These are phyloP conservation scores for Globisporangium canariense DNA, from an alignment of 352 stramenopile species.

Conservation along the genomic window DNA sequence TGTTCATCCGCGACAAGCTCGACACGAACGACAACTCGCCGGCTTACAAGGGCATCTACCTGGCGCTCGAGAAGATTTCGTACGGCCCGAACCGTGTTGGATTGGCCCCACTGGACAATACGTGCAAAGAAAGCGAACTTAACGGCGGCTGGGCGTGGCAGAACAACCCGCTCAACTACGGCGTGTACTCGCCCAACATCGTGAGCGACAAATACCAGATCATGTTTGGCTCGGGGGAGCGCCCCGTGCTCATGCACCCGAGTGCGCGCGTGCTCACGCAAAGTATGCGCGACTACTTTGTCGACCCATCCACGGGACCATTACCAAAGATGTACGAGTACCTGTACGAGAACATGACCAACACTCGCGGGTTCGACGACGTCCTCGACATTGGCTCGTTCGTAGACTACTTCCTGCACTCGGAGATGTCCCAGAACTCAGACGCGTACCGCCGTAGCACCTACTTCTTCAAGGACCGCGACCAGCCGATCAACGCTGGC, in stretches of 20 bases:
- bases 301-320: conserved; percentile 41
- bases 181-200: conserved; percentile 46
- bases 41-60: conserved; percentile 64
- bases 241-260: conserved; percentile 49
- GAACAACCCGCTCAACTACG: conserved; percentile 63
- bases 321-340: conserved; percentile 55
- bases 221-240: conserved; percentile 50
- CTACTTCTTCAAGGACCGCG: conserved; percentile 74
- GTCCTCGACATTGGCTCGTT: conserved; percentile 67
- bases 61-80: conserved; percentile 72
- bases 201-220: conserved; percentile 51
- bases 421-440: conserved; percentile 57
- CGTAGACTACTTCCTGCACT: conserved; percentile 70
- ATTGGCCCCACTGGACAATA: conserved; percentile 44
- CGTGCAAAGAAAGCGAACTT: conserved; percentile 39
- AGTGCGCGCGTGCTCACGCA: conserved; percentile 40
- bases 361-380: conserved; percentile 40
- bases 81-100: conserved; percentile 71
- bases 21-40: conserved; percentile 25
- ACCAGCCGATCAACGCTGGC: conserved; percentile 58
- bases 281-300: conserved; percentile 63
- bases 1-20: conserved; percentile 54
- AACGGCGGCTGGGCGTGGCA: conserved; percentile 77
- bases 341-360: conserved; percentile 62
- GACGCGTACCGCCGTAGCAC: conserved; percentile 59